phyloP scores from a whole-genome alignment of 2,329 filamentous ascomycete species.

The Fusarium brachygibbosum region DNA sequence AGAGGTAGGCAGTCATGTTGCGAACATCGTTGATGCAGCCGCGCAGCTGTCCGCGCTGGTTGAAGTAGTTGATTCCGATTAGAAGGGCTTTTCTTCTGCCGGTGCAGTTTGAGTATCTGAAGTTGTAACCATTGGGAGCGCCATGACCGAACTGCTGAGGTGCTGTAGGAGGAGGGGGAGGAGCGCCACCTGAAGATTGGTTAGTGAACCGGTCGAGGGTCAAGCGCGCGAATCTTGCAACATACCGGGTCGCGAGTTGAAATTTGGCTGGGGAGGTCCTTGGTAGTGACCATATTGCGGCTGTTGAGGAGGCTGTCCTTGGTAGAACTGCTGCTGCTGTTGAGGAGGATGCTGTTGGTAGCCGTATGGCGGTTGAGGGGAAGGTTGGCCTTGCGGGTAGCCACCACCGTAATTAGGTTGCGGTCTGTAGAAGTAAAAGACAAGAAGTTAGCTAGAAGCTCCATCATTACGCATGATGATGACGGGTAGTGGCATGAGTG shows the following conservation, averaged over 20 bases:
- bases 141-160: slow-evolving; percentile 83
- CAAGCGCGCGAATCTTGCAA: slow-evolving; percentile 1
- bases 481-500: slow-evolving; percentile 19
- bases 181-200: slow-evolving; percentile 56
- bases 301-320: slow-evolving; percentile 53
- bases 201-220: slow-evolving; percentile 31
- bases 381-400: slow-evolving; percentile 61
- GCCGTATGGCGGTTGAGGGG: slow-evolving; percentile 63
- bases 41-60: slow-evolving; percentile 87
- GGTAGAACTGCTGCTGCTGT: slow-evolving; percentile 61
- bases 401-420: slow-evolving; percentile 63
- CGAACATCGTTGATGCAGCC: slow-evolving; percentile 98
- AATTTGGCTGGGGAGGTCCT: slow-evolving; percentile 59
- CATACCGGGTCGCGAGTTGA: slow-evolving; percentile 64
- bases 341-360: slow-evolving; percentile 59
- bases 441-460: slow-evolving; percentile 38
- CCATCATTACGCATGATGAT: slow-evolving; percentile 10
- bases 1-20: slow-evolving; percentile 94
- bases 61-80: slow-evolving; percentile 97
- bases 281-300: slow-evolving; percentile 53
- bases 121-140: slow-evolving; percentile 83
- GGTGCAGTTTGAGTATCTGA: slow-evolving; percentile 92
- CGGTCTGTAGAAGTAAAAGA: slow-evolving; percentile 51
- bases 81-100: slow-evolving; percentile 89
- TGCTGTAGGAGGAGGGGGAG: slow-evolving; percentile 74